Conservation (phyloP, 2,329 filamentous ascomycete genomes). For the Claviceps maximensis region DNA sequence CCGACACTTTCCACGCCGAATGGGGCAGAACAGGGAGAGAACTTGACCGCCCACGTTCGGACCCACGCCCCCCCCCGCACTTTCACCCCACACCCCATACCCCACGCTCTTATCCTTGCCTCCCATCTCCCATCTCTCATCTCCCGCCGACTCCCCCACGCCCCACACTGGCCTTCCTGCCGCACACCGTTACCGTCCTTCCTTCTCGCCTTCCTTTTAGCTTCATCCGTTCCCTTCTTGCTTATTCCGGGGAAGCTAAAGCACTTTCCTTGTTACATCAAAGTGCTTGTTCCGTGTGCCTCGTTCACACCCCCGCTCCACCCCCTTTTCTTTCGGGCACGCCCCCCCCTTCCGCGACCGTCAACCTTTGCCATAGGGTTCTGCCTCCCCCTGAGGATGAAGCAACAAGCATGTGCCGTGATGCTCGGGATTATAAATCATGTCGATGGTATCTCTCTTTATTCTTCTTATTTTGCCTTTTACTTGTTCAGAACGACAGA, state of each 20-base stretch:
- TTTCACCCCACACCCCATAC: not conserved
- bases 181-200: not conserved
- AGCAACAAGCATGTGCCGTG: constrained; percentile 13
- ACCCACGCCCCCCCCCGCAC: not conserved
- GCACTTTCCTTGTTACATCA: not conserved
- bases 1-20: not conserved
- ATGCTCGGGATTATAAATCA: constrained; percentile 12
- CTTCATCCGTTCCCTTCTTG: not conserved
- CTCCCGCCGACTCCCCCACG: not conserved
- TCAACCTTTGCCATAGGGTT: no score
- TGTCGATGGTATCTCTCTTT: constrained; percentile 3
- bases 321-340: not conserved
- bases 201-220: constrained; percentile 1
- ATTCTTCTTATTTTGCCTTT: not conserved
- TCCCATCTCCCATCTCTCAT: not conserved
- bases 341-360: not conserved
- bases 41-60: not conserved
- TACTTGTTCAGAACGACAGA: not conserved
- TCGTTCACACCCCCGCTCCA: not conserved
- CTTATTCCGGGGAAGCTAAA: constrained; percentile 1
- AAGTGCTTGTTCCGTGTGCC: not conserved
- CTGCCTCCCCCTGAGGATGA: not conserved
- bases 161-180: not conserved
- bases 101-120: not conserved
- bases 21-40: not conserved